These are phyloP conservation scores for Dioszegia aurantiaca DNA, from an alignment of 768 basidiomycete genomes.

Conservation along the genomic window DNA sequence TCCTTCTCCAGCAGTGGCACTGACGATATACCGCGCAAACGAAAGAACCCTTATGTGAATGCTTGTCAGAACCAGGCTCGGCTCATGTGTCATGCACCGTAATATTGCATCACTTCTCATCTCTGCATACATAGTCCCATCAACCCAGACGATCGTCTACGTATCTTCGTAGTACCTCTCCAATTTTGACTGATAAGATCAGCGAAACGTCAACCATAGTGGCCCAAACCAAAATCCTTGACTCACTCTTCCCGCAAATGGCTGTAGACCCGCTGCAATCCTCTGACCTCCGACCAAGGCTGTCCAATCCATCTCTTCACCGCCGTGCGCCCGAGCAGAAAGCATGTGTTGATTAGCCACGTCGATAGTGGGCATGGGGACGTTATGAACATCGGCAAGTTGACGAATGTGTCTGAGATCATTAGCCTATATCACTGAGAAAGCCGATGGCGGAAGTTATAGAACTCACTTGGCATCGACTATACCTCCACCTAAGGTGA, in stretches of 20 bases:
- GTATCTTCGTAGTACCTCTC: conserved; percentile 9
- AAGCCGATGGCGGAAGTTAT: not conserved
- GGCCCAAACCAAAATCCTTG: not conserved
- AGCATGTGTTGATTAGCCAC: conserved; percentile 72
- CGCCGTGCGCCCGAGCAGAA: conserved; percentile 71
- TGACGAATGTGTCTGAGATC: conserved; percentile 58
- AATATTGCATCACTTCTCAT: too few relatives aligned
- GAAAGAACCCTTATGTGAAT: too few relatives aligned
- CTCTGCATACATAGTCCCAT: not conserved
- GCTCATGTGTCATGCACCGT: too few relatives aligned
- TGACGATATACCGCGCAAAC: too few relatives aligned
- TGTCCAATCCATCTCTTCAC: conserved; percentile 74
- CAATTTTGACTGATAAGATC: conserved; percentile 2
- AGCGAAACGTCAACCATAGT: not conserved
- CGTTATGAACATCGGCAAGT: conserved; percentile 60
- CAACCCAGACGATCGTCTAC: not conserved
- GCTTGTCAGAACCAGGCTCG: too few relatives aligned
- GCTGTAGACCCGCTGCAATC: conserved; percentile 64
- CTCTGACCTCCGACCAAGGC: conserved; percentile 73
- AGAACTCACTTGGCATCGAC: conserved; percentile 68
- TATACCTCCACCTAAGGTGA: conserved; percentile 79
- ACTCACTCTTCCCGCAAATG: conserved; percentile 51
- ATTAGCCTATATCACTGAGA: too few relatives aligned
- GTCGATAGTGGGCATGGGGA: conserved; percentile 52
- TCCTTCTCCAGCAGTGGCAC: too few relatives aligned